Evolutionary conservation across 2,329 filamentous ascomycete genomes (phyloP), one percentile per base, ranked within the genome.

Genomic region (Tolypocladium ophioglossoides): DNA sequence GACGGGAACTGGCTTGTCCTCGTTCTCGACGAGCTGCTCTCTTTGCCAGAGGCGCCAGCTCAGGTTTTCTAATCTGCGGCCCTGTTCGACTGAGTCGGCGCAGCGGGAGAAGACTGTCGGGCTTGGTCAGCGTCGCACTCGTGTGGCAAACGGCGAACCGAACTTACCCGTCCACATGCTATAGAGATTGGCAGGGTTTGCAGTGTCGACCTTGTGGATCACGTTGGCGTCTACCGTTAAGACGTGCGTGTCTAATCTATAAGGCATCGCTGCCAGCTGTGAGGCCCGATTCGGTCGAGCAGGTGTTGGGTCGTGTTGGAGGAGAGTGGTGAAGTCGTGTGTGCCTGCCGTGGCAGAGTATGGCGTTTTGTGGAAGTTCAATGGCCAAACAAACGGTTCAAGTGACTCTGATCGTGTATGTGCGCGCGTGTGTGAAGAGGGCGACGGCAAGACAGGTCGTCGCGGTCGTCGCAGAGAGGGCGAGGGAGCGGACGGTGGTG

Each of bases 31-130:
- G 12, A 72, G 67, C 59, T 71, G 68, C 69, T 97, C 91, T 64
- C 91, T 82, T 64, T 90, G 95, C 92, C 91, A 97, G 57, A 97
- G 75, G 64, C 94, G 80, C 94, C 94, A 97, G 69, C 88, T 95
- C 59, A 99, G 78, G 74, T 99, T 97, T 70, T 97, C 94, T 68
- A 96, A 78, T 66, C 94, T 81, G 67, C 89, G 85, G 55, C 94
- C 94, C 72, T 97, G 88, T 68, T 96, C 89, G 69, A 97, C 86
- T 52, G 91, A 94, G 66, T 94, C 89, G 67, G 91, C 90, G 72
- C 92, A 96, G 73, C 91, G 89, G 52, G 91, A 92, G 68, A 97
- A 96, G 57, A 97, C 91, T 94, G 67, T 44, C 22, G 35, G 22
- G 38, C 51, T 53, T 56, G 55, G 67, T 75, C 62, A 74, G 70